Evolutionary conservation across 2,329 filamentous ascomycete genomes (phyloP), one percentile per base, ranked within the genome.

Genomic region (Paradendryphiella salina): DNA sequence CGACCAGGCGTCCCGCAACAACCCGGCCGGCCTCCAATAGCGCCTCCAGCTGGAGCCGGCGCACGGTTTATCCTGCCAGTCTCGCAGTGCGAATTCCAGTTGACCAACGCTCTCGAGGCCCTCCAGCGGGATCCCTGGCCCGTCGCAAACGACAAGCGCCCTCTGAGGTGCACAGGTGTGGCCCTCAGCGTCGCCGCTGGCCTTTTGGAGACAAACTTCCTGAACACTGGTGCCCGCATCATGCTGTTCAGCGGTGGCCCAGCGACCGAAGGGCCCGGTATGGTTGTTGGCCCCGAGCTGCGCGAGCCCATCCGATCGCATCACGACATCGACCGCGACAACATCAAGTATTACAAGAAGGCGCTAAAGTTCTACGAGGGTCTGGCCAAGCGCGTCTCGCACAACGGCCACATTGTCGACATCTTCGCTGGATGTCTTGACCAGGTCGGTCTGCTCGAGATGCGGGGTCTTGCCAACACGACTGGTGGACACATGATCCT

Each of bases 291-390:
- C 2, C 90, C 94, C 18, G 94, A 99, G 76, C 79, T 99, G 60
- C 88, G 93, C 73, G 94, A 99, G 73, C 91, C 95, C 8, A 97
- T 99, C 60, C 88, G 94, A 69, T 97, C 93, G 34, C 94, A 99
- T 76, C 94, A 99, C 75, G 94, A 99, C 68, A 99, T 99, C 74
- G 94, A 99, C 72, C 86, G 92, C 50, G 94, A 99, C 75, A 96
- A 96, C 73, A 96, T 96, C 78, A 99, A 99, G 76, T 96, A 97
- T 77, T 97, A 96, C 79, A 99, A 99, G 82, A 99, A 99, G 78
- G 94, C 94, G 17, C 77, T 96, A 42, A 99, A 97, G 86, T 97
- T 96, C 75, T 99, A 97, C 73, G 94, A 99, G 57, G 88, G 85
- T 58, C 82, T 99, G 35, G 92, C 94, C 4, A 97, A 97, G 77